Conservation (phyloP, 169 alveolate species). For the Toxoplasma gondii region DNA sequence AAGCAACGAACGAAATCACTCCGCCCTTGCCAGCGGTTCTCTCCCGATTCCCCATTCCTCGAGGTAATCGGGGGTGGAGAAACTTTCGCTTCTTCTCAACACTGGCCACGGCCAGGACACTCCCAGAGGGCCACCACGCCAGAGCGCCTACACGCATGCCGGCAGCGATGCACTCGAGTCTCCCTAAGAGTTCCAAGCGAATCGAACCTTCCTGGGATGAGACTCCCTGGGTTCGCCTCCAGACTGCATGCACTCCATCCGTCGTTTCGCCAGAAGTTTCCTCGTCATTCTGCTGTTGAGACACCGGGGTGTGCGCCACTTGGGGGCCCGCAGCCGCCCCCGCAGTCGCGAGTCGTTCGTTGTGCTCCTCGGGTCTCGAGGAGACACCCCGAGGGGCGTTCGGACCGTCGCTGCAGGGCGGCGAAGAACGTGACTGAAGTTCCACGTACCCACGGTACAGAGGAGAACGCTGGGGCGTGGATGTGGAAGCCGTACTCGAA, state of each 20-base stretch:
- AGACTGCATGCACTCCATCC: neutral
- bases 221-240: neutral
- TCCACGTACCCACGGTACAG: neutral
- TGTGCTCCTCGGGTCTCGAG: neutral
- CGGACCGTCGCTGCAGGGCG: neutral
- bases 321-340: neutral
- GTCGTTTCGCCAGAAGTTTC: neutral
- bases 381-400: neutral
- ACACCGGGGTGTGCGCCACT: neutral
- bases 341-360: too few species aligned
- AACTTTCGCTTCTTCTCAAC: neutral
- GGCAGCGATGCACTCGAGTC: neutral
- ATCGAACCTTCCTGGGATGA: neutral
- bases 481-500: neutral
- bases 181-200: neutral
- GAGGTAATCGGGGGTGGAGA: neutral
- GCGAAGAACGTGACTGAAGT: neutral
- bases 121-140: constrained; percentile 9
- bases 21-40: neutral
- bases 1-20: neutral
- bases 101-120: constrained; percentile 27
- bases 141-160: neutral
- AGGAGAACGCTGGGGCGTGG: neutral
- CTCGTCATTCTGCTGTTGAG: neutral
- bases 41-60: neutral